These are phyloP conservation scores for Acephala macrosclerotiorum DNA, from an alignment of 2,329 filamentous ascomycete species.

Conservation along the genomic window DNA sequence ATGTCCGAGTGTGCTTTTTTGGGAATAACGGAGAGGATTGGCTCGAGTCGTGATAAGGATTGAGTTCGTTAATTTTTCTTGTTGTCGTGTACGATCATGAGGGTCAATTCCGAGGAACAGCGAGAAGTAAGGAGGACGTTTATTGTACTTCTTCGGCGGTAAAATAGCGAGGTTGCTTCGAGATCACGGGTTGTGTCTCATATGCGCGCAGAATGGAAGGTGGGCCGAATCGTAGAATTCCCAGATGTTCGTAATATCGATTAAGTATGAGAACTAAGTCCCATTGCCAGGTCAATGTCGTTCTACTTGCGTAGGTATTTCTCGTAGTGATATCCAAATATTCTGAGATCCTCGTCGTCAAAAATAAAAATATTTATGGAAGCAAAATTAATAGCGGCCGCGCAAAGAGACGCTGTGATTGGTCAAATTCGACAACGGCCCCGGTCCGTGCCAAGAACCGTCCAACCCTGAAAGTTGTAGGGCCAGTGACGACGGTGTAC, in stretches of 20 bases:
- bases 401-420: not conserved
- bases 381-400: slow-evolving; percentile 1
- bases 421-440: not conserved
- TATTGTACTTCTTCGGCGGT: not conserved
- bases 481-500: slow-evolving; percentile 6
- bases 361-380: slow-evolving; percentile 7
- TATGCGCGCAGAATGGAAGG: not conserved
- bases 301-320: not conserved
- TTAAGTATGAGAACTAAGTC: not conserved
- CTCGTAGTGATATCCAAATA: not conserved
- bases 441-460: not conserved
- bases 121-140: not conserved
- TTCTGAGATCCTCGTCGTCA: not conserved
- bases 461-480: not conserved
- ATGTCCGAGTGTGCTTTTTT: not conserved
- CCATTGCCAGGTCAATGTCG: not conserved
- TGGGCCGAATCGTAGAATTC: not conserved
- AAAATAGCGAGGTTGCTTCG: not conserved
- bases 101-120: not conserved
- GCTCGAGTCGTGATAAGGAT: too few relatives aligned
- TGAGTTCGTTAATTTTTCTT: not conserved
- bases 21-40: too few relatives aligned
- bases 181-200: not conserved
- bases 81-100: not conserved
- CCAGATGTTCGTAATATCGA: not conserved